phyloP scores from a whole-genome alignment of 371 early-diverging fungal genomes.

The Syncephalis plumigaleata region DNA sequence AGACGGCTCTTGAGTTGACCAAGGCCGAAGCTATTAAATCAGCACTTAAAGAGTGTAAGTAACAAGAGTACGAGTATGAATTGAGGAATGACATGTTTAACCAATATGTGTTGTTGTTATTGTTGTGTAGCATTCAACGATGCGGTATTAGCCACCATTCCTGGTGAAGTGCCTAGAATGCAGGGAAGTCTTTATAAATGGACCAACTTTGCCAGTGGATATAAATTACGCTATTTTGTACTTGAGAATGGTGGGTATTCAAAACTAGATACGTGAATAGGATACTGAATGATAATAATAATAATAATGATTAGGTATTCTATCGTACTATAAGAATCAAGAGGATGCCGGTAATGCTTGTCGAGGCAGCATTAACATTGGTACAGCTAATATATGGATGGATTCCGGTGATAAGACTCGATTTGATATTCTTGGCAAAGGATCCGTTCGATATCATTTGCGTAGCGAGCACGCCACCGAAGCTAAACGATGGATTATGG shows the following conservation, averaged over 20 bases:
- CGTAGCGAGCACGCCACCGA: constrained; percentile 40
- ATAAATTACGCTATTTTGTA: constrained; percentile 59
- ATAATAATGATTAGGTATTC: constrained; percentile 16
- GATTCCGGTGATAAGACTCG: constrained; percentile 38
- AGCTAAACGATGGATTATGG: constrained; percentile 61
- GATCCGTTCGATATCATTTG: constrained; percentile 43
- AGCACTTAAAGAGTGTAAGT: constrained; percentile 26
- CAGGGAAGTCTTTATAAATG: constrained; percentile 51
- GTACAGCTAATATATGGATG: constrained; percentile 37
- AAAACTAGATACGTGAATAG: background rate
- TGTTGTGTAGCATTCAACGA: constrained; percentile 5
- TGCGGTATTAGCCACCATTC: constrained; percentile 12
- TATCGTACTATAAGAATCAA: constrained; percentile 59
- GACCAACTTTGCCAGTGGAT: constrained; percentile 71
- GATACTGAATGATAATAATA: no score
- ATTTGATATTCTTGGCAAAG: constrained; percentile 59
- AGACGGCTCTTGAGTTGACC: constrained; percentile 34
- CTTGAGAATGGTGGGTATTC: constrained; percentile 37
- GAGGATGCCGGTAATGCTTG: constrained; percentile 51
- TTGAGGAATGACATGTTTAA: no score
- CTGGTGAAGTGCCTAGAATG: constrained; percentile 26
- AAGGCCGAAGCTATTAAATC: constrained; percentile 27
- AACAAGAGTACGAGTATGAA: no score
- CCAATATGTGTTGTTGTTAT: no score
- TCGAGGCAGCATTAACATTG: constrained; percentile 53